Conservation (phyloP, 2,329 filamentous ascomycete species). For the Cercospora canescens region DNA sequence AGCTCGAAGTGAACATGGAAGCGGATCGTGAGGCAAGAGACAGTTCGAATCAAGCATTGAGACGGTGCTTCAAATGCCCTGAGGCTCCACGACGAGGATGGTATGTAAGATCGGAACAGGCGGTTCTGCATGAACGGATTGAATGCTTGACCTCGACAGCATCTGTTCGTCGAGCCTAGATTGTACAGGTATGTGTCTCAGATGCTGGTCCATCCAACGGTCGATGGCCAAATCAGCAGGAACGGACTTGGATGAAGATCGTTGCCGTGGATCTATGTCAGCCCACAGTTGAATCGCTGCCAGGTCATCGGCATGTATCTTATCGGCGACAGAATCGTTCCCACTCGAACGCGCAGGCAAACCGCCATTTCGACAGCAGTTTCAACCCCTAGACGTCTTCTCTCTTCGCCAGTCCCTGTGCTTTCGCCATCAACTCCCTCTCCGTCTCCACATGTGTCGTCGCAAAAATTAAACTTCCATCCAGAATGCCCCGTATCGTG, state of each 20-base stretch:
- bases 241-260: no score
- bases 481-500: slow-evolving; percentile 9
- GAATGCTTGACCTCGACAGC: not conserved
- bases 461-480: slow-evolving; percentile 15
- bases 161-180: not conserved
- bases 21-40: no score
- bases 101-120: not conserved
- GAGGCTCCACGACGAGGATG: not conserved
- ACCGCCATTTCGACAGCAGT: not conserved
- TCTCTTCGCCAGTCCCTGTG: not conserved
- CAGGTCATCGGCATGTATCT: no score
- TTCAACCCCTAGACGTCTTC: not conserved
- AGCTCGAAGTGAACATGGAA: no score
- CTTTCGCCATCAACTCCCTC: slow-evolving; percentile 12
- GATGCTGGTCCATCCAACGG: not conserved
- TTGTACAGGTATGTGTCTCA: not conserved
- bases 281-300: no score
- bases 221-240: no score
- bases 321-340: no score
- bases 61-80: not conserved
- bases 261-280: no score
- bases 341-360: no score
- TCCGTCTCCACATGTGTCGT: slow-evolving; percentile 12
- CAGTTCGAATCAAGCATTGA: not conserved
- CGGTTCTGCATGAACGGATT: not conserved